Conservation (phyloP, 345 rosid genomes). For the Hibiscus tridactylites region DNA sequence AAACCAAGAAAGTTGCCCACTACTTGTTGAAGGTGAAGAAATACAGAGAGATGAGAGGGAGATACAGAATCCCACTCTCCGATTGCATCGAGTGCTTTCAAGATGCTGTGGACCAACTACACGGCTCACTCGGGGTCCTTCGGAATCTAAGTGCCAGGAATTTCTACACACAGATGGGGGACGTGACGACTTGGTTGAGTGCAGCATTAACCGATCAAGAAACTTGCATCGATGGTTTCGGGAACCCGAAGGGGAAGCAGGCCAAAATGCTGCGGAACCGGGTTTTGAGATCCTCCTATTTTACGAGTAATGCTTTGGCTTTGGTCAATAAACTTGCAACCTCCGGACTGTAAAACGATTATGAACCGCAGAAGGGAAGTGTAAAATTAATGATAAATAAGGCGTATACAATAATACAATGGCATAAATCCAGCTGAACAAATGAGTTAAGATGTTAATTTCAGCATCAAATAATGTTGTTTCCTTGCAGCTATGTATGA, state of each 20-base stretch:
- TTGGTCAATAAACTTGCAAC: conserved; percentile 66
- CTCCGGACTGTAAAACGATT: conserved; percentile 24
- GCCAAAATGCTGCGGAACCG: conserved; percentile 17
- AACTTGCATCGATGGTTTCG: conserved; percentile 79
- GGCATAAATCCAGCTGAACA: background rate
- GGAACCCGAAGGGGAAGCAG: conserved; percentile 21
- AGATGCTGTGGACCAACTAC: conserved; percentile 53
- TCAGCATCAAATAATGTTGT: background rate
- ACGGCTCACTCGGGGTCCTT: conserved; percentile 46
- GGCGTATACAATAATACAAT: background rate
- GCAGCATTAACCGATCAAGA: conserved; percentile 57
- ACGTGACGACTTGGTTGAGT: conserved; percentile 65
- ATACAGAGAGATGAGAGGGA: conserved; percentile 18
- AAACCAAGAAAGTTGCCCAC: conserved; percentile 35
- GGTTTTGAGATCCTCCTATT: conserved; percentile 37
- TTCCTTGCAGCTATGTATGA: background rate
- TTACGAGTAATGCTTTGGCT: conserved; percentile 78
- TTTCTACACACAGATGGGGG: conserved; percentile 50
- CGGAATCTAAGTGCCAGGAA: conserved; percentile 38
- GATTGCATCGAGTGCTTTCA: conserved; percentile 63
- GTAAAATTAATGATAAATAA: background rate
- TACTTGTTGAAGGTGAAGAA: conserved; percentile 29
- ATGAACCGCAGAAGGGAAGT: background rate
- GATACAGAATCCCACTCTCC: conserved; percentile 40
- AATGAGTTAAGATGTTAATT: background rate